These are phyloP conservation scores for Taiozyma sp. DNA, from an alignment of 1,139 yeast genomes.

Conservation along the genomic window DNA sequence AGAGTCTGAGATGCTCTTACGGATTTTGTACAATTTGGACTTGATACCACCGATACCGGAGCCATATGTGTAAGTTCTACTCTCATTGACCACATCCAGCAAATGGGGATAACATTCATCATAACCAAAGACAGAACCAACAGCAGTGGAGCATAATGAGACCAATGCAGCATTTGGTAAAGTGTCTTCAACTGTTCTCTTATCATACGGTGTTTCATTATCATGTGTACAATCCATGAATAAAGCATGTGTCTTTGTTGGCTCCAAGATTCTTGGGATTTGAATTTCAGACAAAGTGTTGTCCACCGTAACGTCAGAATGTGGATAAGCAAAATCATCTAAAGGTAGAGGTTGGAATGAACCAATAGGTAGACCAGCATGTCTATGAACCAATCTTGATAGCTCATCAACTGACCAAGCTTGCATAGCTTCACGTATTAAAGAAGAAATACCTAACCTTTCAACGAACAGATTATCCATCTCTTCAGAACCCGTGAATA, in stretches of 20 bases:
- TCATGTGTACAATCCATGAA: slow-evolving; percentile 99
- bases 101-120: slow-evolving; percentile 88
- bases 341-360: slow-evolving; percentile 76
- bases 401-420: slow-evolving; percentile 87
- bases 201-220: slow-evolving; percentile 83
- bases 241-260: slow-evolving; percentile 82
- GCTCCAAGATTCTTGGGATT: slow-evolving; percentile 58
- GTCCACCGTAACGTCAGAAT: slow-evolving; percentile 25
- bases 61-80: slow-evolving; percentile 55
- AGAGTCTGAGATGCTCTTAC: slow-evolving; percentile 59
- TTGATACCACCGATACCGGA: slow-evolving; percentile 78
- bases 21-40: slow-evolving; percentile 49
- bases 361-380: slow-evolving; percentile 96
- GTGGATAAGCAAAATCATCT: slow-evolving; percentile 65
- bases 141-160: slow-evolving; percentile 88
- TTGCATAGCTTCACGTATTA: slow-evolving; percentile 97
- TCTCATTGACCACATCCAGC: slow-evolving; percentile 78
- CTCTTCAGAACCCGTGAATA: slow-evolving; percentile 88
- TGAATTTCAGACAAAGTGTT: slow-evolving; percentile 51
- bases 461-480: slow-evolving; percentile 90
- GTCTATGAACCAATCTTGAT: slow-evolving; percentile 81
- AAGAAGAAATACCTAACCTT: slow-evolving; percentile 79
- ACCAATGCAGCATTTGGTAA: slow-evolving; percentile 93
- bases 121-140: slow-evolving; percentile 91
- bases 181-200: slow-evolving; percentile 91